Conservation (phyloP, 345 rosid species). For the Mallotus nudiflorus region DNA sequence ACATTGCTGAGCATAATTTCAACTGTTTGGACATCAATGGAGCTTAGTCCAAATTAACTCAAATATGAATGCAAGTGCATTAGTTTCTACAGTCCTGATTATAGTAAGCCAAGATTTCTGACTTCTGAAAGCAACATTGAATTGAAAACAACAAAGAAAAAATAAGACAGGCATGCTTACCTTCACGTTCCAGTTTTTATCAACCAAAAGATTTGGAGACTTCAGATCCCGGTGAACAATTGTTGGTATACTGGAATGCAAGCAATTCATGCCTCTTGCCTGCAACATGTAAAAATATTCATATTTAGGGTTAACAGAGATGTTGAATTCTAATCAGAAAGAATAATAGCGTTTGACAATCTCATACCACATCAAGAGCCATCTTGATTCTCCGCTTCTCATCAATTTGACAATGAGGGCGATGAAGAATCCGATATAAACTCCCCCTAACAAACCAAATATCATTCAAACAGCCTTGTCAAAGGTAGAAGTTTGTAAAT, state of each 20-base stretch:
- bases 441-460: constrained; percentile 69
- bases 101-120: neutral
- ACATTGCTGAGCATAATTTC: neutral
- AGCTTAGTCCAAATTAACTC: neutral
- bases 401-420: constrained; percentile 87
- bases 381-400: constrained; percentile 93
- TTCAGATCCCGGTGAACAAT: constrained; percentile 98
- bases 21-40: neutral
- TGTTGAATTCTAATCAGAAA: constrained; percentile 3
- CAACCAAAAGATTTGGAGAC: constrained; percentile 98
- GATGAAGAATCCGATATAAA: constrained; percentile 88
- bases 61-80: neutral
- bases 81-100: neutral
- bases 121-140: neutral
- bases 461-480: constrained; percentile 17
- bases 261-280: constrained; percentile 99
- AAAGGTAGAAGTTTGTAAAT: neutral
- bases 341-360: constrained; percentile 12
- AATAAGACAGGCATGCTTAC: constrained; percentile 32
- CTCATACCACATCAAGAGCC: constrained; percentile 98
- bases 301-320: constrained; percentile 5
- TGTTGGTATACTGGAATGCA: constrained; percentile 91
- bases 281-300: constrained; percentile 34
- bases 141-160: neutral
- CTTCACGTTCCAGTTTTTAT: constrained; percentile 98